Conservation (phyloP, 2,329 filamentous ascomycete species). For the Cryphonectria japonica region DNA sequence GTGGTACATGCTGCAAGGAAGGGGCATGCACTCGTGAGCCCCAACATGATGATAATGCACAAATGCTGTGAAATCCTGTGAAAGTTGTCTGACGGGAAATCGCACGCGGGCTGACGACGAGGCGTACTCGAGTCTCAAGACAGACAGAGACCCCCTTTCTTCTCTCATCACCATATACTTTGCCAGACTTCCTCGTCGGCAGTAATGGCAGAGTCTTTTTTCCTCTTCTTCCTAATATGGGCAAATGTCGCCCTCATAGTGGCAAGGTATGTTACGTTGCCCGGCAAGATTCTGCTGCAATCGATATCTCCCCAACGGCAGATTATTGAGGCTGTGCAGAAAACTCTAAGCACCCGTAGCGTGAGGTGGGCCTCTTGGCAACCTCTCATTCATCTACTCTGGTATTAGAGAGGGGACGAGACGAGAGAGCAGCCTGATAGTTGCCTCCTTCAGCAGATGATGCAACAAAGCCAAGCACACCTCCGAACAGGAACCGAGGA, state of each 20-base stretch:
- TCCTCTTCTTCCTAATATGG: too few relatives aligned
- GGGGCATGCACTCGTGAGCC: not conserved
- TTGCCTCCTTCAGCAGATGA: not conserved
- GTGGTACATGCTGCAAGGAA: not conserved
- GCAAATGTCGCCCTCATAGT: not conserved
- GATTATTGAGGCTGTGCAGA: constrained; percentile 15
- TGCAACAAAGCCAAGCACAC: constrained; percentile 10
- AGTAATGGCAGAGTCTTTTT: not conserved
- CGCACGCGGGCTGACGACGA: not conserved
- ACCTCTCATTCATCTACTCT: not conserved
- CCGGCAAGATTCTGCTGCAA: not conserved
- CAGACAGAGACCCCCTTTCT: not conserved
- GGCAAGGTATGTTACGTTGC: not conserved
- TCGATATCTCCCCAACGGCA: not conserved
- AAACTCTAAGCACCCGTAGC: constrained; percentile 1
- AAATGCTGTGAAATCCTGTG: not conserved
- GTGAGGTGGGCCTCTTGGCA: constrained; percentile 1
- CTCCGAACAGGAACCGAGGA: not conserved
- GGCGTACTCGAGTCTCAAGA: not conserved
- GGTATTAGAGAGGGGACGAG: not conserved
- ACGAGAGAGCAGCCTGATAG: not conserved
- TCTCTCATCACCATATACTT: not conserved
- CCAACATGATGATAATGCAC: not conserved
- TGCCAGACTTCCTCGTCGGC: not conserved
- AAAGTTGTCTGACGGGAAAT: not conserved